Conservation (phyloP, 163 green algal species). For the Coccomyxa subellipsoidea region DNA sequence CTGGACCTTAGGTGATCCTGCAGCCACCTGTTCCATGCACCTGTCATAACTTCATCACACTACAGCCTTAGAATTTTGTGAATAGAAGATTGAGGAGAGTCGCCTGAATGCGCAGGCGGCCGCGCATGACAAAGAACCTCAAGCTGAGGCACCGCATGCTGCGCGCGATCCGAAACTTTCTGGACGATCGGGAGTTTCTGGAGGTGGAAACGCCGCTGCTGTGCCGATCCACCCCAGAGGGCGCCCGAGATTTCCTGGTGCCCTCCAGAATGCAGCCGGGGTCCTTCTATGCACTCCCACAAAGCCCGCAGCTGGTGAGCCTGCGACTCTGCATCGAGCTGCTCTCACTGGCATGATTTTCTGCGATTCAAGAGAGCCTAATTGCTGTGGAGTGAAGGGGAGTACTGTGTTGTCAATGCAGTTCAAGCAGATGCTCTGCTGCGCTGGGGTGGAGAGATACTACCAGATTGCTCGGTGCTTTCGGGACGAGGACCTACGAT, state of each 20-base stretch:
- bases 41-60: too few relatives aligned
- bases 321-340: background rate
- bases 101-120: conserved; percentile 45
- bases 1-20: conserved; percentile 83
- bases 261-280: conserved; percentile 70
- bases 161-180: conserved; percentile 56
- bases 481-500: conserved; percentile 90
- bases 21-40: background rate
- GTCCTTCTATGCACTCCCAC: conserved; percentile 92
- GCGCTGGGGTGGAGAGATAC: conserved; percentile 91
- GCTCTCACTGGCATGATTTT: background rate
- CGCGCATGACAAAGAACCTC: conserved; percentile 82
- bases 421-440: conserved; percentile 92
- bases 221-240: conserved; percentile 91
- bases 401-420: background rate
- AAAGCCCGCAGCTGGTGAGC: conserved; percentile 93
- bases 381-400: background rate
- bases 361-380: conserved; percentile 2
- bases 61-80: too few relatives aligned
- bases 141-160: conserved; percentile 76
- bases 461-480: conserved; percentile 93
- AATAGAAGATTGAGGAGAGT: background rate
- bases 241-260: conserved; percentile 96
- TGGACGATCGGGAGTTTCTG: conserved; percentile 69
- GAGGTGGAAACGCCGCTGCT: conserved; percentile 97